Conservation (phyloP, 1,284 basidiomycete genomes). For the Ceratorhiza oryzae-sativae region DNA sequence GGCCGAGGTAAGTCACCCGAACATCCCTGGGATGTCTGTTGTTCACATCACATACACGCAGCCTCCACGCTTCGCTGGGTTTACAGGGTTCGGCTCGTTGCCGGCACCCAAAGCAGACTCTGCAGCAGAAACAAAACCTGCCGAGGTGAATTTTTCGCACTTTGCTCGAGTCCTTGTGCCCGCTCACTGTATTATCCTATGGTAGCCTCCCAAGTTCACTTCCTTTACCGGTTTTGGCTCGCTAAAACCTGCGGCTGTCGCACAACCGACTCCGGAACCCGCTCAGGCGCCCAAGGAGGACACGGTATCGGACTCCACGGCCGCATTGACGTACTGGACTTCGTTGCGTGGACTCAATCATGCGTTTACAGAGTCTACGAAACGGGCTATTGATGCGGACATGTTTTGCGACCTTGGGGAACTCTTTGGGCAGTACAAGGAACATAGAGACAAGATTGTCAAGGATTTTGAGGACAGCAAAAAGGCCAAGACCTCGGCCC, state of each 20-base stretch:
- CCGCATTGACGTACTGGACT: constrained; percentile 40
- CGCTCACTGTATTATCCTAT: not conserved
- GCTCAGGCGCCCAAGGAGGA: not conserved
- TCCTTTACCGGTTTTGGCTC: constrained; percentile 18
- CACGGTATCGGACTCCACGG: constrained; percentile 8
- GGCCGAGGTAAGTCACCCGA: constrained; percentile 10
- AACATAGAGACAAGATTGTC: constrained; percentile 40
- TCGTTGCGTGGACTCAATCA: constrained; percentile 43
- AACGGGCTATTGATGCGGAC: constrained; percentile 39
- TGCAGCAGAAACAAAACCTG: constrained; percentile 34
- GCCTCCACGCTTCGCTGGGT: constrained; percentile 27
- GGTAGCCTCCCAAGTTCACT: constrained; percentile 11
- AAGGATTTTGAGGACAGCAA: constrained; percentile 29
- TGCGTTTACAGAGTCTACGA: constrained; percentile 39
- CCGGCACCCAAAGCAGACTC: constrained; percentile 37
- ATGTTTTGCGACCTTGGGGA: constrained; percentile 40
- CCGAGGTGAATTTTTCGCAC: constrained; percentile 21
- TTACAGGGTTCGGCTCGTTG: constrained; percentile 28
- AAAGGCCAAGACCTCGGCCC: constrained; percentile 15
- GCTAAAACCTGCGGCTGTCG: constrained; percentile 5
- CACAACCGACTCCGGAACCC: constrained; percentile 15
- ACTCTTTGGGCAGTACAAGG: constrained; percentile 36
- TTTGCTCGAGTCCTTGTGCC: not conserved
- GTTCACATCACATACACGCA: constrained; percentile 4
- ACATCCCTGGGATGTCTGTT: not conserved